Evolutionary conservation across 345 rosid species (phyloP), one percentile per base, ranked within the genome.

Genomic region (Erodium maritimum): DNA sequence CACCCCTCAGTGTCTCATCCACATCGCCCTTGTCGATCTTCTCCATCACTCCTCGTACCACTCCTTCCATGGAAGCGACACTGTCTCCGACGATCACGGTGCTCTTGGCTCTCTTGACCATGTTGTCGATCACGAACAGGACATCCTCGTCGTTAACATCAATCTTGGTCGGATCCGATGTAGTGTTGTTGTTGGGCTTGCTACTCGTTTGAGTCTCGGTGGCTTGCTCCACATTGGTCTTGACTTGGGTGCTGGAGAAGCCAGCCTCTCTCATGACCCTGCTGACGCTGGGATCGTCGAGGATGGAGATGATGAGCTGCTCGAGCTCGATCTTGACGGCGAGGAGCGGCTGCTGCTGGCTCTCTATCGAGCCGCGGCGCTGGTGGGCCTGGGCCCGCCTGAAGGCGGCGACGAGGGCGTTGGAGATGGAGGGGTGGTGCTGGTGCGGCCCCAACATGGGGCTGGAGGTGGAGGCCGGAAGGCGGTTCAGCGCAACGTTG

Each of bases 341-440:
- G 65, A 89, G 73, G 13, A 89, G 82, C 48, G 96, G 89, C 60
- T 90, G 93, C 59, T 93, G 96, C 79, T 85, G 93, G 78, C 78
- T 89, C 63, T 93, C 95, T 20, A 87, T 74, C 20, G 95, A 79
- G 37, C 97, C 97, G 14, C 99, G 84, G 19, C 99, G 70, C 58
- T 93, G 99, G 73, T 93, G 97, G 61, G 99, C 96, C 66, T 93
- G 99, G 50, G 99, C 99, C 12, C 97, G 89, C 78, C 89, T 93
- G 65, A 93, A 86, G 67, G 95, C 99, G 0, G 99, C 99, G 65
- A 88, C 90, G 54, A 93, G 76, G 60, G 99, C 97, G 62, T 93
- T 93, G 13, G 96, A 89, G 57, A 89, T 82, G 29, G 90, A 79
- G 59, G 99, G 99, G 63, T 18, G 51, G 14, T 65, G 63, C 21